Conservation (phyloP, 805 yeast species). For the Wickerhamiella kazuoi region DNA sequence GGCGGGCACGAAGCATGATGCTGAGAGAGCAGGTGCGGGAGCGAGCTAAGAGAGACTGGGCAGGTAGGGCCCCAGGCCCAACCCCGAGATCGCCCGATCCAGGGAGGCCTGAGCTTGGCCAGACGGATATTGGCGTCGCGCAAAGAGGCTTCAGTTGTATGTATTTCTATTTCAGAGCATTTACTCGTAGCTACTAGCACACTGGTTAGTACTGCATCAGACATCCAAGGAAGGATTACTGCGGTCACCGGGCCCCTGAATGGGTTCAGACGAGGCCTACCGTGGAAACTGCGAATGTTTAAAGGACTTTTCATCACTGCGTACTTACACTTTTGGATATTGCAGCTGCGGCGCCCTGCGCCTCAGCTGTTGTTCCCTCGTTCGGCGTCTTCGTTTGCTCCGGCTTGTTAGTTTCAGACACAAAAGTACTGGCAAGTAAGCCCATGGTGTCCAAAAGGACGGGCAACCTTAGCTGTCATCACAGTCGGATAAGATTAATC, state of each 20-base stretch:
- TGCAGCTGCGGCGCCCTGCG: too few relatives aligned
- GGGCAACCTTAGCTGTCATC: slow-evolving; percentile 24
- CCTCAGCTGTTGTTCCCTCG: too few relatives aligned
- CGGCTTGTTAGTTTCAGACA: slow-evolving; percentile 13
- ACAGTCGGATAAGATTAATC: slow-evolving; percentile 25
- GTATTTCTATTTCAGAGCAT: too few relatives aligned
- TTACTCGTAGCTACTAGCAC: too few relatives aligned
- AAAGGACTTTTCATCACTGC: slow-evolving; percentile 21
- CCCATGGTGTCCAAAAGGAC: slow-evolving; percentile 11
- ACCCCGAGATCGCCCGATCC: too few relatives aligned
- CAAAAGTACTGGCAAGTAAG: slow-evolving; percentile 27
- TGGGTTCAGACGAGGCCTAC: slow-evolving; percentile 26
- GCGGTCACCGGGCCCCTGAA: slow-evolving; percentile 25
- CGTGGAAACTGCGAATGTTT: slow-evolving; percentile 30
- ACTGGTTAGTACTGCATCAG: slow-evolving; percentile 22
- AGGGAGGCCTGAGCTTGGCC: too few relatives aligned
- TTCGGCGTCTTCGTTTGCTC: too few relatives aligned
- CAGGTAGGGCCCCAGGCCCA: too few relatives aligned
- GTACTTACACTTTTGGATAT: slow-evolving; percentile 14
- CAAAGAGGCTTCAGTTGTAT: too few relatives aligned
- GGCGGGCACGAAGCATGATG: background rate
- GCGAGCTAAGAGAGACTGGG: too few relatives aligned
- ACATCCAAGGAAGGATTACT: slow-evolving; percentile 27
- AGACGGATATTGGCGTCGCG: too few relatives aligned
- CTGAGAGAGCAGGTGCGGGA: too few relatives aligned